phyloP scores from a whole-genome alignment of 2,329 filamentous ascomycete genomes.

The Alternaria incomplexa region DNA sequence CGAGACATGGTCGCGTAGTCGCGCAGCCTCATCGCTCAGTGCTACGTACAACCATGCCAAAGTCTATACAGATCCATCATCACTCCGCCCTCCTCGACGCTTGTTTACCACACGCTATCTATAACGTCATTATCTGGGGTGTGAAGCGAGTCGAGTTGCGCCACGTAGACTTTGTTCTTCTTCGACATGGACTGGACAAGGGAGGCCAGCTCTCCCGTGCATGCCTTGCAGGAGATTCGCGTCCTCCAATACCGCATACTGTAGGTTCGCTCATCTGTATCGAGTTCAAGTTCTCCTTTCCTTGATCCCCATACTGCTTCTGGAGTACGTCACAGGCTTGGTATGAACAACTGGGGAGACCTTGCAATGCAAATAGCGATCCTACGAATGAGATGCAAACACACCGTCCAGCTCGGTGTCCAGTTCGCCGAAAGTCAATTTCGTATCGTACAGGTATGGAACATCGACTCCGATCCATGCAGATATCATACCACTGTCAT shows the following conservation, averaged over 20 bases:
- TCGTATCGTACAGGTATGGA: constrained; percentile 7
- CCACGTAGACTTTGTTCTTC: neutral
- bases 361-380: neutral
- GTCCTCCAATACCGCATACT: neutral
- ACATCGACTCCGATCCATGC: constrained; percentile 8
- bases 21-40: neutral
- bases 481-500: constrained; percentile 12
- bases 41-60: neutral
- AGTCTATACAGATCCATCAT: neutral
- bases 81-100: neutral
- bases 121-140: constrained; percentile 20
- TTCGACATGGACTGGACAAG: neutral
- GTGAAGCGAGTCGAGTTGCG: neutral
- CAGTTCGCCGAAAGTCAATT: constrained; percentile 1
- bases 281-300: neutral
- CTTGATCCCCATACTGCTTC: neutral
- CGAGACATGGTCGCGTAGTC: constrained; percentile 14
- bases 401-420: neutral
- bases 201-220: neutral
- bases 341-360: neutral
- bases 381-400: constrained; percentile 1
- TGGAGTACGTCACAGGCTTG: neutral
- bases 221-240: neutral
- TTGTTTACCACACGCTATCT: constrained; percentile 5
- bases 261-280: neutral